Base-by-base conservation (phyloP, 2,329 filamentous ascomycete genomes). In the Purpureocillium lavendulum region DNA sequence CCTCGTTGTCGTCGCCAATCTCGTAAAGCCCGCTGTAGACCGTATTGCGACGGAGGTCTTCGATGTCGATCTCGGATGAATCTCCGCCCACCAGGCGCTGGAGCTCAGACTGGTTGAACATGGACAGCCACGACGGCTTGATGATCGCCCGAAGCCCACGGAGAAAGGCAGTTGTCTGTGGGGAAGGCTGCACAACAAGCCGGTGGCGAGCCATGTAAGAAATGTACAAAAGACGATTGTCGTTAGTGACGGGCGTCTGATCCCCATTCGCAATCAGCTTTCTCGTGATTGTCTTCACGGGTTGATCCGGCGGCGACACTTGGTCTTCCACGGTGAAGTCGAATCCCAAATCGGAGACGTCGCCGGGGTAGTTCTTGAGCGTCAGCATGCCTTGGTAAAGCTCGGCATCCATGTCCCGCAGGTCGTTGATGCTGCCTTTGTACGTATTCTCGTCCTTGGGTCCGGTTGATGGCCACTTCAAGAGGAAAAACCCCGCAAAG, bases 61-160 rank as follows among this genome's bases (percentile, higher is more conserved):
- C 78, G 29, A 98, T 74, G 53, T 96, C 84, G 42, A 98, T 94
- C 45, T 86, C 81, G 9, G 82, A 82, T 21, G 80, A 82, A 51
- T 94, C 88, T 33, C 92, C 92, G 39, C 88, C 87, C 13, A 98
- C 84, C 6, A 98, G 80, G 2, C 87, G 92, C 63, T 97, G 92
- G 4, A 98, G 74, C 59, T 98, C 92, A 3, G 79, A 79, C 59
- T 96, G 90, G 60, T 98, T 98, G 70, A 98, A 98, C 92, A 98
- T 97, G 52, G 84, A 88, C 4, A 98, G 74, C 92, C 92, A 98
- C 4, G 79, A 78, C 0, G 90, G 89, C 42, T 89, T 83, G 48
- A 98, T 92, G 55, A 98, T 94, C 47, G 82, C 73, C 16, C 84
- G 80, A 1, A 98, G 77, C 0, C 92, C 92, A 40, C 80, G 80